Conservation (phyloP, 106 monocot species). For the Alisma plantagoaquatica region DNA sequence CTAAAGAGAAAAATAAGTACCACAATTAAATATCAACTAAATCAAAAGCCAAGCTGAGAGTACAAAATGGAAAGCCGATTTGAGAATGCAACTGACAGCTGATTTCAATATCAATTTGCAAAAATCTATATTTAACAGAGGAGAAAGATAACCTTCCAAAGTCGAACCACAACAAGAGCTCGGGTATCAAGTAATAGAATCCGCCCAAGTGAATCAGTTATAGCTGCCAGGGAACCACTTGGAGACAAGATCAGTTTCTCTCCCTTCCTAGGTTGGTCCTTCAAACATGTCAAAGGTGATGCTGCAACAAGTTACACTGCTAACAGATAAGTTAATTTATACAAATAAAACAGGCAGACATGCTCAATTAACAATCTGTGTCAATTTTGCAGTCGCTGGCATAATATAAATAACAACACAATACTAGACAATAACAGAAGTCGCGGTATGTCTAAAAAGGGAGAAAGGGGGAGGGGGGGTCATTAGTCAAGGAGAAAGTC, state of each 20-base stretch:
- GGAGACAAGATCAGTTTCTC: slow-evolving; percentile 82
- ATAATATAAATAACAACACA: too few species aligned
- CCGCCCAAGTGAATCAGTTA: slow-evolving; percentile 94
- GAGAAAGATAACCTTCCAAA: slow-evolving; percentile 73
- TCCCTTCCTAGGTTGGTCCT: slow-evolving; percentile 90
- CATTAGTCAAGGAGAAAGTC: too few species aligned
- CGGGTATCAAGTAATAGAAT: slow-evolving; percentile 85
- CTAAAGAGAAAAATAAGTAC: slow-evolving; percentile 22
- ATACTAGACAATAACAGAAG: too few species aligned
- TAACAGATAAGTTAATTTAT: slow-evolving; percentile 20
- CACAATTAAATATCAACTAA: not conserved
- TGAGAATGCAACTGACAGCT: not conserved
- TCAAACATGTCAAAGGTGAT: slow-evolving; percentile 83
- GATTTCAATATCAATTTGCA: too few species aligned
- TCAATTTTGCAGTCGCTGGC: too few species aligned
- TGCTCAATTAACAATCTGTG: too few species aligned
- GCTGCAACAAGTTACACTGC: slow-evolving; percentile 51
- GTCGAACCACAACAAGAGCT: slow-evolving; percentile 86
- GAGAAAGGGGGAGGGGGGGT: too few species aligned
- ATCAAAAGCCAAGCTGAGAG: not conserved
- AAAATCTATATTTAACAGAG: not conserved
- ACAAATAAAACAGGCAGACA: slow-evolving; percentile 5
- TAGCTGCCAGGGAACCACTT: slow-evolving; percentile 86
- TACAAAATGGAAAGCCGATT: slow-evolving; percentile 2
- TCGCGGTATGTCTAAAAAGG: too few species aligned